phyloP scores from a whole-genome alignment of 2,329 filamentous ascomycete genomes.

The Coleophoma cylindrospora region DNA sequence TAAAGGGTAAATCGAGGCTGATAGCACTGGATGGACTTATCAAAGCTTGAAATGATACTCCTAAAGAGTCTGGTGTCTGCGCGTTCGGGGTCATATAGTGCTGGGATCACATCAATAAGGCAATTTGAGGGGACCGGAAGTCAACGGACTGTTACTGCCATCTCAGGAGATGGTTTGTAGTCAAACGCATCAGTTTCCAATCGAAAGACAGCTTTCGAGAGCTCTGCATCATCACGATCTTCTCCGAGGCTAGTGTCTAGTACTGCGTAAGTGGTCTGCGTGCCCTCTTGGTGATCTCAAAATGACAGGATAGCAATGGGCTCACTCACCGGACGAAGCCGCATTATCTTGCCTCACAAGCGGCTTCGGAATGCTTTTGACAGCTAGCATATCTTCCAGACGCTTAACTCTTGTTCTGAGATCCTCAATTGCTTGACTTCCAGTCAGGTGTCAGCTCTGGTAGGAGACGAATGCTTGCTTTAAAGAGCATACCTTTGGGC shows the following conservation, averaged over 20 bases:
- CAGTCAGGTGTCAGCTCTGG: not conserved
- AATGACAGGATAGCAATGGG: not conserved
- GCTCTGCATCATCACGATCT: constrained; percentile 4
- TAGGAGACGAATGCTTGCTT: not conserved
- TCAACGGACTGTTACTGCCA: no score
- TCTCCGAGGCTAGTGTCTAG: not conserved
- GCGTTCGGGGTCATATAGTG: not conserved
- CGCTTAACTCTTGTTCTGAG: constrained; percentile 10
- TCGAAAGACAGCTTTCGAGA: constrained; percentile 9
- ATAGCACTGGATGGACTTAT: constrained; percentile 1
- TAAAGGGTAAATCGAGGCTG: constrained; percentile 3
- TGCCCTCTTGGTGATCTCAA: not conserved
- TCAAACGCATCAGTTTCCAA: constrained; percentile 15
- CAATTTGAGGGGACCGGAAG: no score
- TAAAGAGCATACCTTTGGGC: not conserved
- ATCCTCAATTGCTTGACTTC: constrained; percentile 10
- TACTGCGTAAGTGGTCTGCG: not conserved
- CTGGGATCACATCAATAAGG: not conserved
- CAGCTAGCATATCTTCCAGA: constrained; percentile 11
- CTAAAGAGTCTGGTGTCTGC: not conserved
- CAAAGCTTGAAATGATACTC: not conserved
- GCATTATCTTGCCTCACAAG: no score
- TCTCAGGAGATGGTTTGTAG: constrained; percentile 2
- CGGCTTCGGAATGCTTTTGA: not conserved
- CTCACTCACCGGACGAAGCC: no score